phyloP scores from a whole-genome alignment of 2,329 filamentous ascomycete species.

The Arthrobotrys conoides region DNA sequence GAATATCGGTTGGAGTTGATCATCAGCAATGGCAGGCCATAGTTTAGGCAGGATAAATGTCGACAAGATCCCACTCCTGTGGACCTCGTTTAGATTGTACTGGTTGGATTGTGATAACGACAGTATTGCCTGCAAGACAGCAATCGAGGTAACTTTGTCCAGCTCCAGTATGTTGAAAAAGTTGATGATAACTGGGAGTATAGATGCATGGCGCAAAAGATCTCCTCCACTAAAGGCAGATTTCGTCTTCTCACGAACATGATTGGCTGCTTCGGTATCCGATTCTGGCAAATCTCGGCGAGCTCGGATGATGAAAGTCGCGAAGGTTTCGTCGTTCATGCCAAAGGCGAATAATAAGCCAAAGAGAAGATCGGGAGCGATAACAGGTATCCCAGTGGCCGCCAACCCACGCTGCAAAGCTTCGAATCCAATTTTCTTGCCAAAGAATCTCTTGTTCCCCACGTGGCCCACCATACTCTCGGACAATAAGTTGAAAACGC shows the following conservation, averaged over 20 bases:
- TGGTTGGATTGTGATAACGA: slow-evolving; percentile 75
- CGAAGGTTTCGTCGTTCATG: slow-evolving; percentile 80
- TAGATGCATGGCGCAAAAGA: slow-evolving; percentile 67
- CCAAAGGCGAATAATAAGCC: slow-evolving; percentile 85
- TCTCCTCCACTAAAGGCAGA: slow-evolving; percentile 64
- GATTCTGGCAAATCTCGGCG: slow-evolving; percentile 57
- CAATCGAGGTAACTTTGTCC: slow-evolving; percentile 70
- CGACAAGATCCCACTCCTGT: slow-evolving; percentile 75
- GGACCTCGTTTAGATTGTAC: slow-evolving; percentile 79
- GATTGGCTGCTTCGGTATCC: slow-evolving; percentile 24
- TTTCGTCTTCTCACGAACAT: slow-evolving; percentile 63
- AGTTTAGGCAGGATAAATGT: slow-evolving; percentile 62
- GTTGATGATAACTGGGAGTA: slow-evolving; percentile 66
- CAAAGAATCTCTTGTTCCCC: slow-evolving; percentile 91
- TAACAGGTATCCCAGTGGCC: slow-evolving; percentile 76
- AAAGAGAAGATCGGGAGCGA: slow-evolving; percentile 83
- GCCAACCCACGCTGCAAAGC: slow-evolving; percentile 80
- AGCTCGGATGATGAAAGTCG: slow-evolving; percentile 58
- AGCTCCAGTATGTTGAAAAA: slow-evolving; percentile 64
- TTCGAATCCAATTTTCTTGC: slow-evolving; percentile 82
- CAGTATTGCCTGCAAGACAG: slow-evolving; percentile 76
- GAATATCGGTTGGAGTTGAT: slow-evolving; percentile 73
- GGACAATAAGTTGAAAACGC: slow-evolving; percentile 80
- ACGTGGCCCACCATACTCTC: slow-evolving; percentile 82
- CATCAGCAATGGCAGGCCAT: slow-evolving; percentile 67